Evolutionary conservation across 305 asterid species (phyloP).

Genomic region (Plantago coronopus): DNA sequence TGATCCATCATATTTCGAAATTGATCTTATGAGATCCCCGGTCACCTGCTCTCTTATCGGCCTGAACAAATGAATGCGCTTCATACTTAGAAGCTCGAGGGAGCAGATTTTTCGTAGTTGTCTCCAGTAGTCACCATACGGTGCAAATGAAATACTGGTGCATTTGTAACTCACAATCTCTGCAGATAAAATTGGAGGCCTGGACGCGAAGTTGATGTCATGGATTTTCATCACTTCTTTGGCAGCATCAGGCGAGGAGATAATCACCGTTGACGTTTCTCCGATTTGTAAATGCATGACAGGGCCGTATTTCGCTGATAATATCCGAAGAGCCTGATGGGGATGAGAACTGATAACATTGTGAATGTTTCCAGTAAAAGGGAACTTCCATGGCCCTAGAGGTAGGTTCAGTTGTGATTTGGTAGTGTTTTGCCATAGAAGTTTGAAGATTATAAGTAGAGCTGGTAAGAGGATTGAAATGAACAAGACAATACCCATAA

Average conservation of each 20-base stretch:
- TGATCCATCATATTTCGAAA: neutral
- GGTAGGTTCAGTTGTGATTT: no score
- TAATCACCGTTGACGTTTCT: slow-evolving; percentile 24
- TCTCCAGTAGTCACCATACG: slow-evolving; percentile 30
- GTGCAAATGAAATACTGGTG: slow-evolving; percentile 23
- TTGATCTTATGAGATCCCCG: no score
- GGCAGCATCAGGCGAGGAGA: slow-evolving; percentile 38
- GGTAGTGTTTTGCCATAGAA: no score
- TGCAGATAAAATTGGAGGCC: slow-evolving; percentile 8
- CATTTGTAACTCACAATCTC: slow-evolving; percentile 18
- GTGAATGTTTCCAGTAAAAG: no score
- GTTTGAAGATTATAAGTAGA: no score
- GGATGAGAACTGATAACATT: no score
- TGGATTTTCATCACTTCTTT: slow-evolving; percentile 30
- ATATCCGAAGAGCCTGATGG: no score
- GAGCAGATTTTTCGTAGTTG: slow-evolving; percentile 26
- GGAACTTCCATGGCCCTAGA: no score
- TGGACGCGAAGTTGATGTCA: slow-evolving; percentile 29
- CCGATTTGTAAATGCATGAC: slow-evolving; percentile 43
- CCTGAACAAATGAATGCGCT: slow-evolving; percentile 18
- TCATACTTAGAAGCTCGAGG: slow-evolving; percentile 19
- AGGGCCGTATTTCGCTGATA: slow-evolving; percentile 37
- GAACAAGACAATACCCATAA: no score
- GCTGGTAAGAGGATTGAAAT: no score
- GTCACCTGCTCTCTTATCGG: slow-evolving; percentile 21